Conservation (phyloP, 2,329 filamentous ascomycete genomes). For the Penicillium capsulatum region DNA sequence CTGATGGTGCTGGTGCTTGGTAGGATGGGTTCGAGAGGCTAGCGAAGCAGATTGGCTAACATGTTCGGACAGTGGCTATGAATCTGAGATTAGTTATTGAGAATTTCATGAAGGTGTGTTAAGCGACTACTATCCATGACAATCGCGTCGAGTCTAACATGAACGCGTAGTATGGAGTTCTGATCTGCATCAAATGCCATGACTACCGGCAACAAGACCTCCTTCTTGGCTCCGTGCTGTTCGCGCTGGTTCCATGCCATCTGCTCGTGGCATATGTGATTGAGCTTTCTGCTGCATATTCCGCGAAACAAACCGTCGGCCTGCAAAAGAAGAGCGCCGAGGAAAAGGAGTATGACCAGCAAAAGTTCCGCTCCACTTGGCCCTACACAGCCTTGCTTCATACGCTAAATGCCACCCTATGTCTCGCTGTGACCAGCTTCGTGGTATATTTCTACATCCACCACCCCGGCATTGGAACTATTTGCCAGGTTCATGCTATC, state of each 20-base stretch:
- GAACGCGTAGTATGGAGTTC: constrained; percentile 71
- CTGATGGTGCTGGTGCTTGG: constrained; percentile 90
- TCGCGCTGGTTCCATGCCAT: constrained; percentile 83
- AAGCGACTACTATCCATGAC: no score
- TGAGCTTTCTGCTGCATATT: constrained; percentile 74
- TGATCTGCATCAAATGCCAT: constrained; percentile 87
- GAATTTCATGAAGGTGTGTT: constrained; percentile 80
- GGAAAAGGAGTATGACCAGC: constrained; percentile 56
- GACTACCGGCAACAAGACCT: constrained; percentile 78
- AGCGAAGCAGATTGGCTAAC: not conserved
- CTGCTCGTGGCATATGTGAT: constrained; percentile 87
- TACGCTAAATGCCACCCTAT: constrained; percentile 75
- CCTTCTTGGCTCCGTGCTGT: constrained; percentile 69
- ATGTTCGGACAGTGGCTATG: constrained; percentile 64
- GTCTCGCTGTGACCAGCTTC: constrained; percentile 73
- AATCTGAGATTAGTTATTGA: constrained; percentile 94
- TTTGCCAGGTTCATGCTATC: constrained; percentile 86
- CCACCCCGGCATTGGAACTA: constrained; percentile 87
- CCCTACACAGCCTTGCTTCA: constrained; percentile 74
- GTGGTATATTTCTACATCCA: constrained; percentile 88
- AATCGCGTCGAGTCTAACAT: no score
- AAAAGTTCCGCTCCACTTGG: constrained; percentile 71
- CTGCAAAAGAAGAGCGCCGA: constrained; percentile 55
- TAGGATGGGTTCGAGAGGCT: constrained; percentile 40
- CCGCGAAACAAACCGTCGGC: constrained; percentile 66